phyloP scores from a whole-genome alignment of 306 rosid species.

The Cajanus cajan region DNA sequence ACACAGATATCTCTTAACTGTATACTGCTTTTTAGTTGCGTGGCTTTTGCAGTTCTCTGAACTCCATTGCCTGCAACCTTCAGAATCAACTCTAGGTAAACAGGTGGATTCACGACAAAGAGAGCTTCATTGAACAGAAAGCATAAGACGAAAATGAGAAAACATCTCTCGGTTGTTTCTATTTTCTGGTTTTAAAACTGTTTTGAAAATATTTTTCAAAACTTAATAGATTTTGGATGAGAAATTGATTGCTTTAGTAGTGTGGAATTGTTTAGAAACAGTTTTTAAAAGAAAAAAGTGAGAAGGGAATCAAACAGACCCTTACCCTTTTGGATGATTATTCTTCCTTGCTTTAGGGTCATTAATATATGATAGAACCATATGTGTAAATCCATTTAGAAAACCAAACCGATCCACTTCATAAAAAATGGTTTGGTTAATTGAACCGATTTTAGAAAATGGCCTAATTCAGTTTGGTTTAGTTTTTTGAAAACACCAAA shows the following conservation, averaged over 20 bases:
- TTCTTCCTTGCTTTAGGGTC: constrained; percentile 5
- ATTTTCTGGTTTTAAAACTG: not conserved
- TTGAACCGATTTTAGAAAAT: no score
- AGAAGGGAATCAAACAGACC: not conserved
- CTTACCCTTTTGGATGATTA: constrained; percentile 16
- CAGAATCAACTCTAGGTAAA: not conserved
- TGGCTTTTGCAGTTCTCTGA: not conserved
- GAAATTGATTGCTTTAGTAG: not conserved
- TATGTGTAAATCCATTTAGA: no score
- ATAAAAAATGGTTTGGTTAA: no score
- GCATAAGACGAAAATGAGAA: not conserved
- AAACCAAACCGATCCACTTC: no score
- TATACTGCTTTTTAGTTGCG: not conserved
- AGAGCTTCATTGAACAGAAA: not conserved
- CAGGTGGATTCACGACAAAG: not conserved
- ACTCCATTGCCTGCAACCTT: not conserved
- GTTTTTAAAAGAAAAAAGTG: not conserved
- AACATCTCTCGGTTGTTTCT: not conserved
- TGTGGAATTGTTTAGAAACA: not conserved
- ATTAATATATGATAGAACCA: not conserved
- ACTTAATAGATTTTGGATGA: not conserved
- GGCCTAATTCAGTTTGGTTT: no score
- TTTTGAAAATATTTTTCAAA: not conserved
- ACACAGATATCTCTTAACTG: not conserved
- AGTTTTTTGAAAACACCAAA: no score